A percentile compares a stretch with the other conserved stretches of the same genome.
phyloP scores from a whole-genome alignment of 2,329 filamentous ascomycete genomes.

The Colletotrichum acutatum region DNA sequence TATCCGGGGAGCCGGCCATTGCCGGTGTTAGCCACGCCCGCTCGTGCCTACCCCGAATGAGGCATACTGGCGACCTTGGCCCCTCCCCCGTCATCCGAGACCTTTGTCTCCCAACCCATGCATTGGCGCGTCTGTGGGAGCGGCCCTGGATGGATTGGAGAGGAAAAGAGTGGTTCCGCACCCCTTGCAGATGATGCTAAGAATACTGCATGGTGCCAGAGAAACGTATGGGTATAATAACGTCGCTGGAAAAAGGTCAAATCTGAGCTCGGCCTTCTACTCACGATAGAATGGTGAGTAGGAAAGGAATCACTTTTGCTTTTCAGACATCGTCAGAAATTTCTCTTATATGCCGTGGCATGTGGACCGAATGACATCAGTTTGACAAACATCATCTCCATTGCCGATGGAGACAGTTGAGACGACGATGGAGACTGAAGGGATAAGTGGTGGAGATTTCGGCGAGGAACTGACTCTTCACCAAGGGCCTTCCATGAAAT shows the following conservation, averaged over 20 bases:
- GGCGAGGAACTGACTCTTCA: neutral
- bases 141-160: constrained; percentile 22
- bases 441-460: neutral
- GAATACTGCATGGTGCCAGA: neutral
- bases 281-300: neutral
- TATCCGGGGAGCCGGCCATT: constrained; percentile 49
- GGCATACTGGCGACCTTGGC: constrained; percentile 1
- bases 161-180: constrained; percentile 19
- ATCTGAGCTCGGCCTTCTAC: neutral
- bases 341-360: neutral
- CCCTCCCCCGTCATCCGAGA: neutral
- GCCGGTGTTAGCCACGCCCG: constrained; percentile 44
- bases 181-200: neutral
- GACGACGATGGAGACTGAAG: neutral
- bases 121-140: constrained; percentile 21
- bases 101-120: neutral
- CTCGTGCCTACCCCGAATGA: neutral
- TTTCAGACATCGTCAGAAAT: neutral
- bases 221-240: neutral
- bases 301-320: neutral
- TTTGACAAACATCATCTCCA: neutral
- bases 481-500: neutral
- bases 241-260: neutral
- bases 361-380: neutral
- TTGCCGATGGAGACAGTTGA: neutral